Percentiles rank a stretch among this genome's conserved stretches.
phyloP scores from a whole-genome alignment of 2,329 filamentous ascomycete genomes.

The Ceratocystis variospora region DNA sequence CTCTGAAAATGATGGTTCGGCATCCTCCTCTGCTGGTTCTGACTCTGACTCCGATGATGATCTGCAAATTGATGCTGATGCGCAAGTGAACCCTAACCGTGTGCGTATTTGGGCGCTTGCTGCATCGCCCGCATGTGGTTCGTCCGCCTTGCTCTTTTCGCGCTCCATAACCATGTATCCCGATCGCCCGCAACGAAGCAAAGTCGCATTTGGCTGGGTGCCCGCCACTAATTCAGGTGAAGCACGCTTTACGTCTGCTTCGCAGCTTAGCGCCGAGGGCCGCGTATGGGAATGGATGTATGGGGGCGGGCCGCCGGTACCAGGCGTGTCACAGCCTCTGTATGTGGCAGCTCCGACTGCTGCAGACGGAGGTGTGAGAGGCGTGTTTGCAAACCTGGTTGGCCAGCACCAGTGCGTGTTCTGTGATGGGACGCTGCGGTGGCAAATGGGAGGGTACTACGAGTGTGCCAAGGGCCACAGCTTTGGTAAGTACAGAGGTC shows the following conservation, averaged over 20 bases:
- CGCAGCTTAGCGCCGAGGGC: constrained; percentile 31
- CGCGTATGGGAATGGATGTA: constrained; percentile 47
- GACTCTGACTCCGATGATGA: constrained; percentile 25
- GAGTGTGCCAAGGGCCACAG: constrained; percentile 30
- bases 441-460: constrained; percentile 26
- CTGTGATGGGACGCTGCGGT: constrained; percentile 29
- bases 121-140: constrained; percentile 37
- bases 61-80: constrained; percentile 26
- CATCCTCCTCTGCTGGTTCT: constrained; percentile 15
- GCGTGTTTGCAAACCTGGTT: constrained; percentile 9
- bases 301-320: constrained; percentile 35
- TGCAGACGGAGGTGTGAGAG: constrained; percentile 5
- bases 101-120: constrained; percentile 42
- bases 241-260: background rate
- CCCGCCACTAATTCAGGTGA: background rate
- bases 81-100: constrained; percentile 36
- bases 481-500: constrained; percentile 27
- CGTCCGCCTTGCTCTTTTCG: constrained; percentile 38
- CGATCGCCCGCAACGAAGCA: constrained; percentile 30
- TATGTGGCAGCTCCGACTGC: constrained; percentile 18
- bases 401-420: constrained; percentile 34
- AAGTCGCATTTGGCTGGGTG: constrained; percentile 28
- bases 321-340: constrained; percentile 27
- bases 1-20: constrained; percentile 23
- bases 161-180: constrained; percentile 36